Percentiles rank a stretch among this genome's conserved stretches.
Conservation (phyloP, 306 rosid species). For the Heteromeles arbutifolia region DNA sequence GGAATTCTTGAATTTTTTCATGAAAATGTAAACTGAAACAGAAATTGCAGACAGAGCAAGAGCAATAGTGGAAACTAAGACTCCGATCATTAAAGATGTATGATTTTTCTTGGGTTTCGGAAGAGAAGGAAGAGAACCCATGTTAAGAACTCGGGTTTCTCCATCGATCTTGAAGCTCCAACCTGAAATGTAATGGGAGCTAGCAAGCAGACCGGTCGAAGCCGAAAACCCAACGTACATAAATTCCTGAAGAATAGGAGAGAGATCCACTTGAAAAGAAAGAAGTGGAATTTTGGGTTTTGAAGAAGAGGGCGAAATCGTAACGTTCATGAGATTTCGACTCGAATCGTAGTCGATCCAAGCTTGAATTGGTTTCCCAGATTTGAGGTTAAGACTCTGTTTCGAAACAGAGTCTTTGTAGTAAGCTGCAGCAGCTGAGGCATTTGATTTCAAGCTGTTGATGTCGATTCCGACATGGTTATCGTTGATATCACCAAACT, state of each 20-base stretch:
- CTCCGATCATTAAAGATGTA: conserved; percentile 28
- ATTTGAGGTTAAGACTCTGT: conserved; percentile 40
- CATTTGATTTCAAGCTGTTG: conserved; percentile 52
- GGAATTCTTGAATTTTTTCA: conserved; percentile 53
- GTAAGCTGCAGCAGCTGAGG: conserved; percentile 40
- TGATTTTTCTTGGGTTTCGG: conserved; percentile 56
- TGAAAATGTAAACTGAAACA: conserved; percentile 28
- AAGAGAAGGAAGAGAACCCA: conserved; percentile 52
- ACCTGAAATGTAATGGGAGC: conserved; percentile 80
- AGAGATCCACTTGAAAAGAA: conserved; percentile 47
- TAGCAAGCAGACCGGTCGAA: conserved; percentile 81
- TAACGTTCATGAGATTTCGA: conserved; percentile 28
- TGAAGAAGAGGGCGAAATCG: conserved; percentile 48
- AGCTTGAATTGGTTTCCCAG: conserved; percentile 50
- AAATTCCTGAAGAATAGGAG: conserved; percentile 37
- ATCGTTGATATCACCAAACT: conserved; percentile 73
- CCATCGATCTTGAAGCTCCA: conserved; percentile 81
- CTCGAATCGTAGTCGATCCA: conserved; percentile 76
- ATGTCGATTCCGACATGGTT: conserved; percentile 76
- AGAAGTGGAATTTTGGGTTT: conserved; percentile 56
- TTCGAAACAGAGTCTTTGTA: conserved; percentile 23
- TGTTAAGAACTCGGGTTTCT: conserved; percentile 43
- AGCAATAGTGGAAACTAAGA: conserved; percentile 25
- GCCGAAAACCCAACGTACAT: conserved; percentile 91
- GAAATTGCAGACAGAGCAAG: conserved; percentile 22